phyloP scores from a whole-genome alignment of 2,329 filamentous ascomycete species.

The Acrocalymma vagum region DNA sequence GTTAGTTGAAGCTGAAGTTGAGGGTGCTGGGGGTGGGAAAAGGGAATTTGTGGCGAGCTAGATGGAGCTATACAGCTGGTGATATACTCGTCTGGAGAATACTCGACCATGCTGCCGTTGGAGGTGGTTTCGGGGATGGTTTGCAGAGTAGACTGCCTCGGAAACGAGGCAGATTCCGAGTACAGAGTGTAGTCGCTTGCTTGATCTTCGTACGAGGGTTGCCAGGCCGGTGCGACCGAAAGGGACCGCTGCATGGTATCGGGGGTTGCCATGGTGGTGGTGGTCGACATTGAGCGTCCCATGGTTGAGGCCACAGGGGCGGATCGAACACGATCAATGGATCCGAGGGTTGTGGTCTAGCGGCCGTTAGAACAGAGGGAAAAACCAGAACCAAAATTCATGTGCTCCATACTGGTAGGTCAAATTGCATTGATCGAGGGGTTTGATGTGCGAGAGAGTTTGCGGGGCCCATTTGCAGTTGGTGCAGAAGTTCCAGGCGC shows the following conservation, averaged over 20 bases:
- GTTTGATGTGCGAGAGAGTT: slow-evolving; percentile 34
- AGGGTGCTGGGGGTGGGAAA: slow-evolving; percentile 26
- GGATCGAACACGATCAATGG: slow-evolving; percentile 45
- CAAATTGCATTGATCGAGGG: slow-evolving; percentile 44
- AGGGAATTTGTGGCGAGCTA: slow-evolving; percentile 28
- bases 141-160: slow-evolving; percentile 29
- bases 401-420: slow-evolving; percentile 41
- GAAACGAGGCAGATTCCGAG: slow-evolving; percentile 29
- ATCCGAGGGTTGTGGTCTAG: slow-evolving; percentile 30
- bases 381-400: slow-evolving; percentile 35
- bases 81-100: slow-evolving; percentile 48
- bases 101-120: slow-evolving; percentile 38
- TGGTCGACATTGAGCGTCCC: slow-evolving; percentile 38
- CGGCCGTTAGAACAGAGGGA: slow-evolving; percentile 40
- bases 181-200: slow-evolving; percentile 42
- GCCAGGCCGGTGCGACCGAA: slow-evolving; percentile 34
- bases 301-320: slow-evolving; percentile 38
- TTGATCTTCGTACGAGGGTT: slow-evolving; percentile 26
- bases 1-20: slow-evolving; percentile 37
- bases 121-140: slow-evolving; percentile 30
- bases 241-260: slow-evolving; percentile 31
- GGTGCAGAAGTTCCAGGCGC: slow-evolving; percentile 45
- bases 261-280: slow-evolving; percentile 20
- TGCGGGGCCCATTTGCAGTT: slow-evolving; percentile 24
- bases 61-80: slow-evolving; percentile 36